Percentiles rank a stretch among this genome's conserved stretches.
These are phyloP conservation scores for Arthrobotrys megalospora DNA, from an alignment of 2,329 filamentous ascomycete genomes.

Conservation along the genomic window DNA sequence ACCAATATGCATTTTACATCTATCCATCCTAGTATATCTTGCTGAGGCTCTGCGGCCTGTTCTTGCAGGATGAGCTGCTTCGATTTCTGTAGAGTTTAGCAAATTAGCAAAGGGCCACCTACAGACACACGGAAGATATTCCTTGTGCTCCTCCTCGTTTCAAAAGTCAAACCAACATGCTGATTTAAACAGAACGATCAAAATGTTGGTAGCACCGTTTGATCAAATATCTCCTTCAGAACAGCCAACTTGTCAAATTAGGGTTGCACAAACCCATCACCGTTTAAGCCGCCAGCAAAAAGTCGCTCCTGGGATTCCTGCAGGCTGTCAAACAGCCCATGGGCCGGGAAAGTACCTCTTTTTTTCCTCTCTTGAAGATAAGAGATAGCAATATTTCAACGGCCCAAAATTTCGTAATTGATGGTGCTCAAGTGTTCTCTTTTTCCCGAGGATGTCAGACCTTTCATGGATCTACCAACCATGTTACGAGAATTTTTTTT, in stretches of 20 bases:
- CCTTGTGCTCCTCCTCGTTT: slow-evolving; percentile 40
- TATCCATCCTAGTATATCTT: background rate
- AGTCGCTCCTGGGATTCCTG: slow-evolving; percentile 6
- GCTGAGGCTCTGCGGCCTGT: slow-evolving; percentile 29
- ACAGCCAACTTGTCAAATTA: slow-evolving; percentile 19
- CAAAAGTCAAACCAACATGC: slow-evolving; percentile 3
- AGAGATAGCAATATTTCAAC: slow-evolving; percentile 14
- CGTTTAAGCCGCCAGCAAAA: slow-evolving; percentile 29
- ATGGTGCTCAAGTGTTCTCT: background rate
- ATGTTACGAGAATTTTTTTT: slow-evolving; percentile 18
- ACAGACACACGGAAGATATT: slow-evolving; percentile 25
- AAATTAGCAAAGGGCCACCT: slow-evolving; percentile 9
- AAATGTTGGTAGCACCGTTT: slow-evolving; percentile 1
- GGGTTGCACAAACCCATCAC: slow-evolving; percentile 28
- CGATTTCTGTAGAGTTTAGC: slow-evolving; percentile 15
- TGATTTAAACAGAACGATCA: background rate
- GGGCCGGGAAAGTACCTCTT: background rate
- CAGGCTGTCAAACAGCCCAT: slow-evolving; percentile 6
- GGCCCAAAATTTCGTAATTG: background rate
- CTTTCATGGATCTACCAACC: slow-evolving; percentile 14
- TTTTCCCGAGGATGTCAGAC: slow-evolving; percentile 7
- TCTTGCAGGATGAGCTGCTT: background rate
- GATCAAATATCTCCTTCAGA: slow-evolving; percentile 1
- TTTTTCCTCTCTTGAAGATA: slow-evolving; percentile 5
- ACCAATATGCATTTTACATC: slow-evolving; percentile 17